Evolutionary conservation across 2,329 filamentous ascomycete species (phyloP), one percentile per base, ranked within the genome.

Genomic region (Calonectria pseudoturangicola): DNA sequence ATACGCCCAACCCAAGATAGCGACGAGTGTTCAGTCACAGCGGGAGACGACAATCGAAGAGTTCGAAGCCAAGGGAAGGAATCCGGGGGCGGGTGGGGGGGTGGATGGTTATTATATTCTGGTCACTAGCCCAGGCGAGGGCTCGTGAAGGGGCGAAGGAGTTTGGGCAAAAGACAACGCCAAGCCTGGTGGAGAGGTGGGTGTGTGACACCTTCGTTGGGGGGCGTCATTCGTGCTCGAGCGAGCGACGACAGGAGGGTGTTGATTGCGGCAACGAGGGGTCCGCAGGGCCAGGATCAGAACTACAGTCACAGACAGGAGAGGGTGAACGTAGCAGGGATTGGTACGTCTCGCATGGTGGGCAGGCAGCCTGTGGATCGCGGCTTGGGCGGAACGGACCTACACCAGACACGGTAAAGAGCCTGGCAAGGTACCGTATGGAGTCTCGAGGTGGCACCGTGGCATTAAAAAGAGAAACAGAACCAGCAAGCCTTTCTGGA

Each of bases 51-150:
- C 69, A 73, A 73, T 70, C 73, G 63, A 75, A 68, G 74, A 79
- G 76, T 75, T 79, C 72, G 75, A 80, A 73, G 76, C 74, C 79
- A 80, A 80, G 76, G 77, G 73, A 77, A 74, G 74, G 78, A 81
- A 81, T 81, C 79, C 79, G 79, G 79, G 79, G 79, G 76, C 66
- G 75, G 78, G 78, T 79, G 79, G 79, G 77, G 79, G 79, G 69
- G 79, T 77, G 79, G 77, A 79, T 79, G 79, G 73, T 75, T 79
- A 80, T 81, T 81, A 81, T 81, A 81, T 79, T 81, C 76, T 74
- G 73, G 54, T 76, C 39, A 65, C 68, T 78, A 77, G 77, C 66
- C 76, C 70, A 28, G 68, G 41, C 71, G 70, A 74, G 74, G 71
- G 74, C 74, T 70, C 70, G 72, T 69, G 68, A 70, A 75, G 70